Evolutionary conservation across 805 yeast genomes (phyloP), one percentile per base, ranked within the genome.

Genomic region (Candida schatavii): DNA sequence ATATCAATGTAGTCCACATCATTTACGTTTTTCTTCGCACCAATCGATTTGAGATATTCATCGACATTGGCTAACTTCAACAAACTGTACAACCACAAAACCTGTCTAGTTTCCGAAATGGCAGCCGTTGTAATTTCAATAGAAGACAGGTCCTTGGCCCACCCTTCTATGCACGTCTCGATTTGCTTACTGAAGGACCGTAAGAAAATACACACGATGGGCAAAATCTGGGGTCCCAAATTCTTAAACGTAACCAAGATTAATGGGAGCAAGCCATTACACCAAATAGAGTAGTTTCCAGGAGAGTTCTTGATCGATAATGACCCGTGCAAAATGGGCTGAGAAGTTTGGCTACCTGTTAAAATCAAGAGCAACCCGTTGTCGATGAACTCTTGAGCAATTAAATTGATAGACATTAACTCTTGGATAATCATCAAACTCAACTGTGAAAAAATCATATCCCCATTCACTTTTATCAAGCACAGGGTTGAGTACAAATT

Each of bases 281-380:
- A 75, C 97, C 97, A 90, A n/a, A 86, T 67, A 40, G 77, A 73
- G 57, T 89, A 91, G 44, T 85, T 62, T 37, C 77, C 75, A 0
- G 86, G 75, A 3, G 77, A 59, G 0, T 62, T 54, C 29, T 70
- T 71, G 2, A 85, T 74, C 11, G 71, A 66, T 2, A 87, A 61
- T 5, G 74, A 74, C 0, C 95, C 96, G 3, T 72, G 67, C 55
- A 83, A 88, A 31, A 90, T 78, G 2, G 72, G 70, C 20, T 71
- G 61, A 0, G 95, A 83, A 1, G 87, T 71, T 4, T 89, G 82
- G 42, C 93, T 82, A 51, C 88, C 95, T 3, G 81, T 73, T 31
- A 90, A 63, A 3, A 80, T 80, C 42, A 85, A 77, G 43, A 64
- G 66, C 27, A 90, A 60, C 0, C 96, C 95, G 32, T 74, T 66